Evolutionary conservation across 192 early-diverging fungal genomes (phyloP).

Genomic region (Coemansia sp.): DNA sequence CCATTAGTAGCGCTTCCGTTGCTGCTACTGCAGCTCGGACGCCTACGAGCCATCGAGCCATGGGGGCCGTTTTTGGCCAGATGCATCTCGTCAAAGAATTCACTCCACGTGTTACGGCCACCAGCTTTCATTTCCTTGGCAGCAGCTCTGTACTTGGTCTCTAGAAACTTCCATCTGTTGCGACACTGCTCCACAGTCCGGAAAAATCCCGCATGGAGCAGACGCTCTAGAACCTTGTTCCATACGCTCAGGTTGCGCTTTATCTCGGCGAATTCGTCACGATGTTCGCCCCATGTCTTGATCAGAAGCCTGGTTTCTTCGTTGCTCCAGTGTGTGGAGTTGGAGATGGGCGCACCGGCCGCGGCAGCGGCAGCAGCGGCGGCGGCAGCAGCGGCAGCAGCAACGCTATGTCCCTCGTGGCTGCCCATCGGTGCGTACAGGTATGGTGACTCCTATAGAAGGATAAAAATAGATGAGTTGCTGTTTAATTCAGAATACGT

Average conservation of each 20-base stretch:
- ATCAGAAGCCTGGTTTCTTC: slow-evolving; percentile 52
- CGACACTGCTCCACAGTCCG: slow-evolving; percentile 57
- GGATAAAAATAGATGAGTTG: neutral
- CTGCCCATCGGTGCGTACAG: slow-evolving; percentile 25
- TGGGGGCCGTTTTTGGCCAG: slow-evolving; percentile 34
- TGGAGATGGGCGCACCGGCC: slow-evolving; percentile 16
- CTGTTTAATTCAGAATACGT: no score
- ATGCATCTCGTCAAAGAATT: slow-evolving; percentile 54
- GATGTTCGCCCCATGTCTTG: slow-evolving; percentile 52
- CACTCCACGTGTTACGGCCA: slow-evolving; percentile 37
- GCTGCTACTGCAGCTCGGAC: slow-evolving; percentile 12
- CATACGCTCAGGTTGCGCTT: slow-evolving; percentile 56
- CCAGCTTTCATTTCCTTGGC: slow-evolving; percentile 17
- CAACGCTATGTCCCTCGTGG: slow-evolving; percentile 16
- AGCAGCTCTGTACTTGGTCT: slow-evolving; percentile 50
- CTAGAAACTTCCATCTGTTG: slow-evolving; percentile 57
- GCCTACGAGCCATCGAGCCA: neutral
- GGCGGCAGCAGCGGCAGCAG: slow-evolving; percentile 29
- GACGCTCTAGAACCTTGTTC: slow-evolving; percentile 55
- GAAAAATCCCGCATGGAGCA: slow-evolving; percentile 46
- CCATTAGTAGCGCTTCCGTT: slow-evolving; percentile 4
- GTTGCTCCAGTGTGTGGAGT: slow-evolving; percentile 58
- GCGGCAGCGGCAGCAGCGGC: slow-evolving; percentile 7
- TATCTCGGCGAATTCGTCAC: slow-evolving; percentile 56
- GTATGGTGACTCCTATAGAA: slow-evolving; percentile 15